A percentile compares a stretch with the other conserved stretches of the same genome.
Conservation (phyloP, 371 early-diverging fungal species). For the Mucor sp. region DNA sequence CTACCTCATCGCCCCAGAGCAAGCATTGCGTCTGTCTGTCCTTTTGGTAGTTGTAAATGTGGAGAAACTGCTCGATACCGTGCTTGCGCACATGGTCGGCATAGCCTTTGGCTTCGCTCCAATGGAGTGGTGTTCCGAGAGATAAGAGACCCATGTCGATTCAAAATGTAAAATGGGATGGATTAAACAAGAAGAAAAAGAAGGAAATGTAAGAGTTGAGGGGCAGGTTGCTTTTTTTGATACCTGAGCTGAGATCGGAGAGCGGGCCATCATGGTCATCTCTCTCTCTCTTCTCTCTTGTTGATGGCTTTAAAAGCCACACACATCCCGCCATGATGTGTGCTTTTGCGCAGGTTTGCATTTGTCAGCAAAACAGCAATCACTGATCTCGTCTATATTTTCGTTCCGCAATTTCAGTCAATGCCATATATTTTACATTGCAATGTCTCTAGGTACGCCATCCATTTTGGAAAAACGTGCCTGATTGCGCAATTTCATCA, state of each 20-base stretch:
- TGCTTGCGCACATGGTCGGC: slow-evolving; percentile 89
- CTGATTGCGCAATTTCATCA: slow-evolving; percentile 2
- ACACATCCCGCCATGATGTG: not conserved
- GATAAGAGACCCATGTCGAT: slow-evolving; percentile 90
- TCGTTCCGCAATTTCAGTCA: not conserved
- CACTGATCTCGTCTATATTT: not conserved
- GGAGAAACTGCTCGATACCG: slow-evolving; percentile 93
- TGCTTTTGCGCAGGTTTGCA: not conserved
- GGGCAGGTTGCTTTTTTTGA: not conserved
- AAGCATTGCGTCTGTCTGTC: slow-evolving; percentile 73
- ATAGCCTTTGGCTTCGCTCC: slow-evolving; percentile 88
- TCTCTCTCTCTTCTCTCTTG: not conserved
- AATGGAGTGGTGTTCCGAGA: slow-evolving; percentile 93
- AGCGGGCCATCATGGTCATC: not conserved
- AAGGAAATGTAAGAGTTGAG: not conserved
- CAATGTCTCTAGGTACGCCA: not conserved
- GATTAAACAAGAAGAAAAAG: not conserved
- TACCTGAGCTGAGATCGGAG: slow-evolving; percentile 1
- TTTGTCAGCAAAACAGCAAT: slow-evolving; percentile 8
- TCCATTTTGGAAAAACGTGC: not conserved
- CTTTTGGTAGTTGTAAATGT: slow-evolving; percentile 85
- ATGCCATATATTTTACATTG: not conserved
- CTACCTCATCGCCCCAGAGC: slow-evolving; percentile 97
- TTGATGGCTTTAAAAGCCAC: slow-evolving; percentile 4
- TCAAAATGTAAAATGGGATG: not conserved